Evolutionary conservation across 768 basidiomycete species (phyloP), one percentile per base, ranked within the genome.

Genomic region (Russula virescens): DNA sequence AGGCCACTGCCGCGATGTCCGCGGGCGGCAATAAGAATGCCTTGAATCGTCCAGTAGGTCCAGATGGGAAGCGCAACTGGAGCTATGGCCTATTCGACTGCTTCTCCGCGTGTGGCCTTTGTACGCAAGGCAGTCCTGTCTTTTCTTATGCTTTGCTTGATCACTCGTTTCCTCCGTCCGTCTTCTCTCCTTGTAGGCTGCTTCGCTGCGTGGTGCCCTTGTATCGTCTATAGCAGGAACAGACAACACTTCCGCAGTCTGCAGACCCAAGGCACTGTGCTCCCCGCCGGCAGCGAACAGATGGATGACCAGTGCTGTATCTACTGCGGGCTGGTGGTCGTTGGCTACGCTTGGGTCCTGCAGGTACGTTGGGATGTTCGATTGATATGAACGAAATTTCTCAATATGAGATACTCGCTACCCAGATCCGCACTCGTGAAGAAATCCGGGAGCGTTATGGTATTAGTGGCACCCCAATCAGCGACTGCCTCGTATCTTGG

Each of bases 361-460:
- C 78, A 80, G 75, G 79, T 79, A 55, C 53, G 62, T 63, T 3
- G 8, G 38, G 38, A 11, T 9, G 38, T 5, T 11, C 38, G 38
- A 31, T 31, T 38, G 13, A 38, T 7, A 38, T 11, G 38, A 9
- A 31, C 6, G 8, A 38, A 9, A 38, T 5, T 38, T 38, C 38
- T 38, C 6, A 31, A 38, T 38, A 9, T 11, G 38, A 38, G n/a
- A 38, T 14, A 14, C 13, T 5, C 2, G 8, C 10, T 2, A 11
- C 13, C 10, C 38, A 73, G 74, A 53, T 74, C 10, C 67, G 69
- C 26, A 73, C 66, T 62, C 77, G 81, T 58, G 72, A 71, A 5
- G 68, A 70, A 21, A 67, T 78, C 43, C 78, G 82, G 38, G 31
- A 58, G 19, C 77, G 82, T 45, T 81, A 82, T 69, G 73, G 71